Evolutionary conservation across 352 stramenopile species (phyloP).

Genomic region (Phytophthora pinifolia): DNA sequence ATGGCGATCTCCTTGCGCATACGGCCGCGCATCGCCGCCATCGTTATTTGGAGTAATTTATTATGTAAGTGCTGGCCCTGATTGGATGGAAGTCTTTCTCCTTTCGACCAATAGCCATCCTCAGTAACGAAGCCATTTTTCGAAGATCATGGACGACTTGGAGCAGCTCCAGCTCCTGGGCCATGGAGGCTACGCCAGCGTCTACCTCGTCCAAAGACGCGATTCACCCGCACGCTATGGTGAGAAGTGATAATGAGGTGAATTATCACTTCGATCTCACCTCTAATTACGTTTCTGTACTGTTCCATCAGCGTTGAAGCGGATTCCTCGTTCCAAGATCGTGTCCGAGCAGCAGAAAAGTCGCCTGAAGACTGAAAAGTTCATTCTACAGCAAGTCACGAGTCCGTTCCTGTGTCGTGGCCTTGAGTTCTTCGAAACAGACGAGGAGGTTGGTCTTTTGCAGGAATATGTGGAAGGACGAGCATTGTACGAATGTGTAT

Average conservation of each 20-base stretch:
- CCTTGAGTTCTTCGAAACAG: constrained; percentile 32
- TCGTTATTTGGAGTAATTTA: constrained; percentile 18
- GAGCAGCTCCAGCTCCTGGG: constrained; percentile 57
- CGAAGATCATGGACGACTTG: constrained; percentile 40
- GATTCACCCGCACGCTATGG: constrained; percentile 32
- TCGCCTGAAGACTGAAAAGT: constrained; percentile 46
- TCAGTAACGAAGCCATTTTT: too few species aligned
- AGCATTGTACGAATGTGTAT: constrained; percentile 72
- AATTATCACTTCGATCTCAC: background rate
- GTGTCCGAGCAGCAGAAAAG: constrained; percentile 39
- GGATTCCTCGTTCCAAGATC: constrained; percentile 44
- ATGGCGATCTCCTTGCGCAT: constrained; percentile 87
- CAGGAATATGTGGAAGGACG: constrained; percentile 65
- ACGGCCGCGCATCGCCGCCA: constrained; percentile 73
- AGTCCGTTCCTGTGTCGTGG: constrained; percentile 55
- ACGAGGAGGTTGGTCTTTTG: constrained; percentile 32
- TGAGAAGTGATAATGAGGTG: constrained; percentile 9
- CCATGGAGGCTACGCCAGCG: constrained; percentile 63
- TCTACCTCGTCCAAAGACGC: constrained; percentile 46
- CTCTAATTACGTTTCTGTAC: too few species aligned
- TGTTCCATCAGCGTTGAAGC: constrained; percentile 50
- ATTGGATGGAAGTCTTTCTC: constrained; percentile 2
- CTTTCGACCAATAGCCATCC: too few species aligned
- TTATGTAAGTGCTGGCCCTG: constrained; percentile 2
- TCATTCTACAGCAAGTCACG: constrained; percentile 35